Percentiles rank a stretch among this genome's conserved stretches.
Conservation (phyloP, 2,329 filamentous ascomycete species). For the Cladophialophora exuberans region DNA sequence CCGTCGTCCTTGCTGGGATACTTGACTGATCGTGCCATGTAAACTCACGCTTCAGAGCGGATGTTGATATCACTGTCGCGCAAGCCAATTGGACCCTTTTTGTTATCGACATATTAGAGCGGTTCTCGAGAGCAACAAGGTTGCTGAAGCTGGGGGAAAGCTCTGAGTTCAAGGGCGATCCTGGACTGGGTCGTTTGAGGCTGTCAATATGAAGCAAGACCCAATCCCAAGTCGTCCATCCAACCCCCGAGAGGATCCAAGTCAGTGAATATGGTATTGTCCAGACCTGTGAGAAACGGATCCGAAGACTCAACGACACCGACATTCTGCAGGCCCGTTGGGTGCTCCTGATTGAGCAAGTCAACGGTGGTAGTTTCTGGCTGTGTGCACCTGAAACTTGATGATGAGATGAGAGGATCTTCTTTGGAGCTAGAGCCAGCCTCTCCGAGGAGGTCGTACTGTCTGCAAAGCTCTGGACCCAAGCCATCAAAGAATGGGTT, state of each 20-base stretch:
- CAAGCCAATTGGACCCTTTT: no score
- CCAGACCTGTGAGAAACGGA: not conserved
- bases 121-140: no score
- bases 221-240: conserved; percentile 17
- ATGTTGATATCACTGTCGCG: no score
- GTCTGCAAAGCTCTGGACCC: conserved; percentile 16
- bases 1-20: no score
- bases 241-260: conserved; percentile 12
- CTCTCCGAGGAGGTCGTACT: conserved; percentile 2
- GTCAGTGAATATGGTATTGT: conserved; percentile 6
- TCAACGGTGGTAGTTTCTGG: not conserved
- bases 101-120: no score
- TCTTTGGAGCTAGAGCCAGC: not conserved
- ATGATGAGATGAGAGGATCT: not conserved
- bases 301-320: not conserved
- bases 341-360: not conserved
- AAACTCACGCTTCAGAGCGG: no score
- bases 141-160: no score
- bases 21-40: no score
- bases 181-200: no score
- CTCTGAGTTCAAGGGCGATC: no score
- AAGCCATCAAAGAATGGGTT: conserved; percentile 16
- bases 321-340: not conserved
- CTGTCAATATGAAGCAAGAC: not conserved
- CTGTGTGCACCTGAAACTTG: not conserved